phyloP scores from a whole-genome alignment of 345 rosid species.

The Eucalyptus cloeziana region DNA sequence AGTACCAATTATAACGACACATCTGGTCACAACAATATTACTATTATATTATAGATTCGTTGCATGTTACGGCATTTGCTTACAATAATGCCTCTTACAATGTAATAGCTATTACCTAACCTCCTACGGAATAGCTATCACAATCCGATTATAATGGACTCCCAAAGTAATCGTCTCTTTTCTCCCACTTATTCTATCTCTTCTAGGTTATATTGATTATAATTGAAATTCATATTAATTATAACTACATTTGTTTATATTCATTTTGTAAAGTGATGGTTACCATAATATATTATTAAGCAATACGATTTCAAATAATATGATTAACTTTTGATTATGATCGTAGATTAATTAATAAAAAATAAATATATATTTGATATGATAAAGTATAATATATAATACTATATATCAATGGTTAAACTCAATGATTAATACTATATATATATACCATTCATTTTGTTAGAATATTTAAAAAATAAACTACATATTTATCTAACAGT shows the following conservation, averaged over 20 bases:
- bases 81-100: neutral
- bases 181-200: neutral
- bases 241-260: neutral
- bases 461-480: too few species aligned
- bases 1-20: neutral
- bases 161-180: neutral
- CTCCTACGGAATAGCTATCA: neutral
- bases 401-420: neutral
- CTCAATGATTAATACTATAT: neutral
- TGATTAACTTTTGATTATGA: neutral
- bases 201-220: neutral
- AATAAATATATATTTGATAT: neutral
- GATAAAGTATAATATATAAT: too few species aligned
- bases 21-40: neutral
- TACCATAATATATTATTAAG: neutral
- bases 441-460: neutral
- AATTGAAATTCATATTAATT: neutral
- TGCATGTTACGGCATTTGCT: neutral
- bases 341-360: too few species aligned
- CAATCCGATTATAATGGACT: fast-evolving
- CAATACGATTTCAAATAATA: neutral
- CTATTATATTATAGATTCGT: neutral
- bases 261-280: neutral
- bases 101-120: fast-evolving
- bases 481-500: too few species aligned